Percentiles rank a stretch among this genome's conserved stretches.
These are phyloP conservation scores for Adansonia rubrostipa DNA, from an alignment of 441 rosid species.

Conservation along the genomic window DNA sequence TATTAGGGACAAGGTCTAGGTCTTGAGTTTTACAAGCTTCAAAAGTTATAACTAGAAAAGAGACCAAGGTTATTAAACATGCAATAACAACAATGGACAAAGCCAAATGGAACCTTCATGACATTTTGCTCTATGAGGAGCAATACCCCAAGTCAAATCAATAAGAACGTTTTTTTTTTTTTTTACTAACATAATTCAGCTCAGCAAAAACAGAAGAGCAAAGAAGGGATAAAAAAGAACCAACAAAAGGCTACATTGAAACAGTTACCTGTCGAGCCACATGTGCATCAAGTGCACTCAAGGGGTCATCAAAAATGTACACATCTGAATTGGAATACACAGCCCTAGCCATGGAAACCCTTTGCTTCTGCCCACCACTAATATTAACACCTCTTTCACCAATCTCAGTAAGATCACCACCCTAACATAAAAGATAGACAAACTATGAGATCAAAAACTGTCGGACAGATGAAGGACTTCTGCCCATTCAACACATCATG, in stretches of 20 bases:
- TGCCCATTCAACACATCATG: conserved; percentile 20
- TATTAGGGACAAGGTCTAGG: background rate
- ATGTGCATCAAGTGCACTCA: conserved; percentile 95
- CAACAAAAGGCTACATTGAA: background rate
- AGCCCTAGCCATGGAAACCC: conserved; percentile 98
- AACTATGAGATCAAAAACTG: conserved; percentile 4
- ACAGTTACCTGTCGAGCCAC: conserved; percentile 84
- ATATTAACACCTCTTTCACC: conserved; percentile 97
- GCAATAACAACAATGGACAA: conserved; percentile 12
- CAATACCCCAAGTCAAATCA: background rate
- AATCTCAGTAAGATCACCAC: conserved; percentile 94
- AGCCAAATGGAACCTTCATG: background rate
- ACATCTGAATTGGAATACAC: conserved; percentile 87
- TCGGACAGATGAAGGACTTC: conserved; percentile 16
- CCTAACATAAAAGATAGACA: conserved; percentile 49
- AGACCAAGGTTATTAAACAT: conserved; percentile 2
- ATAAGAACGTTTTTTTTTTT: background rate
- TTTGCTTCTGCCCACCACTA: conserved; percentile 97
- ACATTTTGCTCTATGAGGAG: conserved; percentile 7
- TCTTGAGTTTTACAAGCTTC: background rate
- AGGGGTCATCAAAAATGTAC: conserved; percentile 88
- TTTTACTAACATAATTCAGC: conserved; percentile 4
- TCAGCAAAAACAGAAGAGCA: conserved; percentile 18
- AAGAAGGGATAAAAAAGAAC: background rate
- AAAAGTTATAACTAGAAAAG: background rate